phyloP scores from a whole-genome alignment of 768 basidiomycete species.

The Ramaria sp. region DNA sequence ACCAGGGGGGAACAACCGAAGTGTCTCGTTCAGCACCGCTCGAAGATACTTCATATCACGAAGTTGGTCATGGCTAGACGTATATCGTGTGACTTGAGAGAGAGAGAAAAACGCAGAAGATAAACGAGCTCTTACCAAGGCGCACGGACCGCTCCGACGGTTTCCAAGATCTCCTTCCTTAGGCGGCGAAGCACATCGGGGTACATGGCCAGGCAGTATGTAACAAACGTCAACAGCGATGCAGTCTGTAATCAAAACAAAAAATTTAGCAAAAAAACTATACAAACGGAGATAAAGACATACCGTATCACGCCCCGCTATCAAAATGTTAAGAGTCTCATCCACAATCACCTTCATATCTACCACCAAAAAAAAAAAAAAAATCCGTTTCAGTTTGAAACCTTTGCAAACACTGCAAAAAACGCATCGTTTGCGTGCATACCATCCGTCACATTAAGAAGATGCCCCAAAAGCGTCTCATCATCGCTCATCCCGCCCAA shows the following conservation, averaged over 20 bases:
- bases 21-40: conserved; percentile 24
- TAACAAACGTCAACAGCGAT: conserved; percentile 19
- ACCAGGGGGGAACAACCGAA: conserved; percentile 25
- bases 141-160: conserved; percentile 6
- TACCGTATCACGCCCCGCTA: conserved; percentile 36
- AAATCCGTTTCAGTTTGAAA: not conserved
- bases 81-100: too few species aligned
- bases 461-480: conserved; percentile 14
- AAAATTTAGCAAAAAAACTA: not conserved
- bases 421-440: not conserved
- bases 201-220: conserved; percentile 19
- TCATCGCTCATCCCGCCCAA: conserved; percentile 8
- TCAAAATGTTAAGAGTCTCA: conserved; percentile 31
- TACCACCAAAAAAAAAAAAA: conserved; percentile 15
- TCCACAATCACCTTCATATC: conserved; percentile 27
- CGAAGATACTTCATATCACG: conserved; percentile 12
- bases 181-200: conserved; percentile 16
- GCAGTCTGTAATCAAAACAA: conserved; percentile 22
- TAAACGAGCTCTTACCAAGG: not conserved
- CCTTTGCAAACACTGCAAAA: too few species aligned
- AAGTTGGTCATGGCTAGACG: not conserved
- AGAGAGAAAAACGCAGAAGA: too few species aligned
- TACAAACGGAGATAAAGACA: conserved; percentile 13
- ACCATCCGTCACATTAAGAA: conserved; percentile 16
- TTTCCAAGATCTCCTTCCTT: conserved; percentile 17